Evolutionary conservation across 1,139 yeast species (phyloP).

Genomic region (Trichomonascaceae sp.): DNA sequence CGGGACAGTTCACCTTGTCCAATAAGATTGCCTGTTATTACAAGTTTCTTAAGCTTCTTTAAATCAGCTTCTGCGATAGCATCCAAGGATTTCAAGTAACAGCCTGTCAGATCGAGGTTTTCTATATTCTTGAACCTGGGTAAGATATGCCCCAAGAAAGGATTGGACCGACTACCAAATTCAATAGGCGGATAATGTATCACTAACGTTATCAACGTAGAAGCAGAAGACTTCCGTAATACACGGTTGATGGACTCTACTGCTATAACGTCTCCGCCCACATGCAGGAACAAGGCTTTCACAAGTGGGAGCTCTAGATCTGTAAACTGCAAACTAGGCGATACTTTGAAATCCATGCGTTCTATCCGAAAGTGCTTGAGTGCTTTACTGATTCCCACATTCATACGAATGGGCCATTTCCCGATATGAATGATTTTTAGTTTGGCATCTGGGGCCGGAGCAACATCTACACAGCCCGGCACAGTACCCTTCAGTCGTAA

Average conservation of each 20-base stretch:
- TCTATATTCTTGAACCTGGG: background rate
- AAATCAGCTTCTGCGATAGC: conserved; percentile 2
- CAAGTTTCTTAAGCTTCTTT: background rate
- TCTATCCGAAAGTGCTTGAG: background rate
- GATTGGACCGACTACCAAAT: background rate
- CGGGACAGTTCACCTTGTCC: background rate
- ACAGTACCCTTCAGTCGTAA: background rate
- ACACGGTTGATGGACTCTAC: background rate
- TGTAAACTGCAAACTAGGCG: background rate
- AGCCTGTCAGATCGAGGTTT: background rate
- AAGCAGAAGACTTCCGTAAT: background rate
- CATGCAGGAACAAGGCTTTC: background rate
- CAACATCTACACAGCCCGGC: background rate
- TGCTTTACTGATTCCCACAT: background rate
- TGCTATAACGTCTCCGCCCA: background rate
- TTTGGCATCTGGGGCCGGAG: background rate
- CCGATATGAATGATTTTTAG: background rate
- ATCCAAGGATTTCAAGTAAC: background rate
- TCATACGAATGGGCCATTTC: background rate
- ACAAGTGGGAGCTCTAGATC: background rate
- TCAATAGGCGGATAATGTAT: background rate
- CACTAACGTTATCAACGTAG: background rate
- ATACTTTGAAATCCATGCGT: background rate
- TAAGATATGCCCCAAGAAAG: background rate
- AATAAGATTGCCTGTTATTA: background rate